Percentiles rank a stretch among this genome's conserved stretches.
Evolutionary conservation across 768 basidiomycete genomes (phyloP).

Genomic region (Russula earlei): DNA sequence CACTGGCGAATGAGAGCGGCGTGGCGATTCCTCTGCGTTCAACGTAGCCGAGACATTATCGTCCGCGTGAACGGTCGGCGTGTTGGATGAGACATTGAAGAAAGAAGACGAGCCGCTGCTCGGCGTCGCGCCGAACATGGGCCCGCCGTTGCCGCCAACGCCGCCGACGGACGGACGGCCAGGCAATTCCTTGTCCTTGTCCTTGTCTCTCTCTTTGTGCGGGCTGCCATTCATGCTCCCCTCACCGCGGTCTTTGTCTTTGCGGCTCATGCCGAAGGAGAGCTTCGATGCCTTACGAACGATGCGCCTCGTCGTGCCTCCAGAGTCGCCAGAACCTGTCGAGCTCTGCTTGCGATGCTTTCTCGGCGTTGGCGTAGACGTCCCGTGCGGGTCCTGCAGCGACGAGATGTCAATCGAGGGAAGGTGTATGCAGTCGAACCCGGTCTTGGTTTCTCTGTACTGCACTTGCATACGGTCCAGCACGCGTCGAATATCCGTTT

Average conservation of each 20-base stretch:
- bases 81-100: constrained; percentile 66
- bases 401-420: constrained; percentile 89
- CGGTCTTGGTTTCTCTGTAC: constrained; percentile 81
- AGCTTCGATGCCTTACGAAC: constrained; percentile 71
- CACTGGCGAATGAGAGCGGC: constrained; percentile 40
- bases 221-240: constrained; percentile 13
- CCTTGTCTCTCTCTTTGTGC: constrained; percentile 8
- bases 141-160: constrained; percentile 31
- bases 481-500: constrained; percentile 76
- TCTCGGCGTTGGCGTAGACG: constrained; percentile 26
- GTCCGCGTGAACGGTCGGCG: constrained; percentile 31
- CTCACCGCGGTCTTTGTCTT: constrained; percentile 31
- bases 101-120: constrained; percentile 78
- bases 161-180: constrained; percentile 36
- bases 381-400: constrained; percentile 34
- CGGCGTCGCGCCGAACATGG: constrained; percentile 45
- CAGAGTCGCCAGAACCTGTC: constrained; percentile 42
- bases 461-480: constrained; percentile 93
- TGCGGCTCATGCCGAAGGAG: constrained; percentile 62
- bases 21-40: constrained; percentile 15
- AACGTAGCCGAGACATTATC: constrained; percentile 27
- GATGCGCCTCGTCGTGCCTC: constrained; percentile 42
- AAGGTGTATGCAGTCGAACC: constrained; percentile 93
- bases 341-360: constrained; percentile 38
- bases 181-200: constrained; percentile 38